phyloP scores from a whole-genome alignment of 371 early-diverging fungal genomes.

The Fennellomyces sp. region DNA sequence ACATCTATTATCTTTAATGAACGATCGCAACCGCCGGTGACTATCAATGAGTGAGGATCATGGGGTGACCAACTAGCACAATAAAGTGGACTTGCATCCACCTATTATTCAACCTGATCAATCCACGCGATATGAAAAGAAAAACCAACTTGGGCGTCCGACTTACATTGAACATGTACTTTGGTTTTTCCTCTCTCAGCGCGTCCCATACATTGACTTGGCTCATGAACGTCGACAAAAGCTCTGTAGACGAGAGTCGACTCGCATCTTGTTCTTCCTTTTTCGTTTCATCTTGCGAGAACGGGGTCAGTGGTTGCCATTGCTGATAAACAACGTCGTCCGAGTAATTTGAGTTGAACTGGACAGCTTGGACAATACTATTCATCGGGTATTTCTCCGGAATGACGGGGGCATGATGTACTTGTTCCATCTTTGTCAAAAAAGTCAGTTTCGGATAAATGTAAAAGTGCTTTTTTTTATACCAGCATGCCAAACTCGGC shows the following conservation, averaged over 20 bases:
- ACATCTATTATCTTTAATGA: conserved; percentile 29
- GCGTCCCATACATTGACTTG: conserved; percentile 33
- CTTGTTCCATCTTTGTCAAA: conserved; percentile 1
- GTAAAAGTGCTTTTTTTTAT: conserved; percentile 8
- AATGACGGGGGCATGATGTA: not conserved
- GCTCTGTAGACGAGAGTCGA: conserved; percentile 6
- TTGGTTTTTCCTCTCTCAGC: conserved; percentile 18
- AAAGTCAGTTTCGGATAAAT: not conserved
- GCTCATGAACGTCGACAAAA: conserved; percentile 18
- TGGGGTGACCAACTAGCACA: conserved; percentile 44
- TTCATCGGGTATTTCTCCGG: conserved; percentile 18
- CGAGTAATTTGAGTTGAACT: conserved; percentile 26
- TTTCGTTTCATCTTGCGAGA: not conserved
- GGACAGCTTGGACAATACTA: conserved; percentile 23
- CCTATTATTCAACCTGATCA: not conserved
- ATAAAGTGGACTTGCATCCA: conserved; percentile 7
- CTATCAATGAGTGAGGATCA: conserved; percentile 29
- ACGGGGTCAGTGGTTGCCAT: conserved; percentile 10
- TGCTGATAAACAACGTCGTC: conserved; percentile 7
- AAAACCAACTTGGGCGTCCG: not conserved
- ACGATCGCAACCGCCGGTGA: conserved; percentile 24
- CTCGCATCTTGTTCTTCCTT: not conserved
- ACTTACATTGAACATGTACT: not conserved
- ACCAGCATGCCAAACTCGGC: conserved; percentile 22
- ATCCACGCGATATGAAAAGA: not conserved